These are phyloP conservation scores for Lenwebbia sp. DNA, from an alignment of 345 rosid species.

Conservation along the genomic window DNA sequence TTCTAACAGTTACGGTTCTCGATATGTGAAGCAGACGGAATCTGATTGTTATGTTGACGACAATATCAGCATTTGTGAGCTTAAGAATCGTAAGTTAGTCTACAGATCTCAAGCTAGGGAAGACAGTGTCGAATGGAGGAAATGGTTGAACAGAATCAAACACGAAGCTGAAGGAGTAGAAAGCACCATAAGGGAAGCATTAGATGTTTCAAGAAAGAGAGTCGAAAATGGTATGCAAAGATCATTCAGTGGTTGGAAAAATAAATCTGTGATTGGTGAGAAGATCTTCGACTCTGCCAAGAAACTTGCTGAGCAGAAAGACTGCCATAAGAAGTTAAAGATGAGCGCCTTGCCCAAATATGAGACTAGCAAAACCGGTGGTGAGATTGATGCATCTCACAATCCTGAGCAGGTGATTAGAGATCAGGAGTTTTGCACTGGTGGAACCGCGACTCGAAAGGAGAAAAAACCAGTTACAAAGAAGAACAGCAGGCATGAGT, in stretches of 20 bases:
- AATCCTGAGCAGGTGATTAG: not conserved
- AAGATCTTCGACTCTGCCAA: constrained; percentile 15
- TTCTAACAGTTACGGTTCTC: constrained; percentile 63
- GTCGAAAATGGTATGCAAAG: not conserved
- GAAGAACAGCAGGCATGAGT: constrained; percentile 63
- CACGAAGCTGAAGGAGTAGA: not conserved
- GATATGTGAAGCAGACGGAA: constrained; percentile 48
- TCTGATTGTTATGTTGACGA: constrained; percentile 46
- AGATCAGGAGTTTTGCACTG: not conserved
- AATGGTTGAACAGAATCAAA: not conserved
- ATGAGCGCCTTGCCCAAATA: constrained; percentile 24
- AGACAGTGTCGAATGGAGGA: not conserved
- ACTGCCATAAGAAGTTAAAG: constrained; percentile 22
- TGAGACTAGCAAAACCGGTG: constrained; percentile 39
- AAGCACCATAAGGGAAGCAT: not conserved
- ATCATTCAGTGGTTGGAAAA: constrained; percentile 2
- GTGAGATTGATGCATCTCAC: constrained; percentile 37
- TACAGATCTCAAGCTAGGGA: not conserved
- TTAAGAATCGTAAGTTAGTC: constrained; percentile 10
- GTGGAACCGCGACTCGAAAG: not conserved
- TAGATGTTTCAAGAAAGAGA: not conserved
- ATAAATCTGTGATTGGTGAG: constrained; percentile 26
- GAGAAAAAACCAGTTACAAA: constrained; percentile 23
- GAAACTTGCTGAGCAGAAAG: constrained; percentile 12
- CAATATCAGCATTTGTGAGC: constrained; percentile 17